These are phyloP conservation scores for Irpex rosettiformis DNA, from an alignment of 1,284 basidiomycete species.

Conservation along the genomic window DNA sequence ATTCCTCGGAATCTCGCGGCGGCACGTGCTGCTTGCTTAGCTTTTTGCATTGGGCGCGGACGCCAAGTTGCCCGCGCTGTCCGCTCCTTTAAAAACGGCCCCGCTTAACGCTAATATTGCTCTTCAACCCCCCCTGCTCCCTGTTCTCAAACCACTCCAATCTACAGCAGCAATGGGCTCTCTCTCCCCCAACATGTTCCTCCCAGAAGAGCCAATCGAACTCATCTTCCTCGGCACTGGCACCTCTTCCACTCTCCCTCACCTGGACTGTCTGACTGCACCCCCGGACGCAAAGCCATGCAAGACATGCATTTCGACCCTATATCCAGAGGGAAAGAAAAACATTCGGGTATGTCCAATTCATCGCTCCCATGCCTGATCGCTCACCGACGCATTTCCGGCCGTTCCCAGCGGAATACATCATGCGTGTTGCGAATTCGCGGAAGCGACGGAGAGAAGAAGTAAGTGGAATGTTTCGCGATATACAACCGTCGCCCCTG, in stretches of 20 bases:
- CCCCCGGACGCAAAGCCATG: slow-evolving; percentile 47
- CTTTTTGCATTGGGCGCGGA: slow-evolving; percentile 3
- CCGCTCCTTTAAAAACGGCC: slow-evolving; percentile 2
- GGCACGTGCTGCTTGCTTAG: background rate
- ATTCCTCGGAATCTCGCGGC: background rate
- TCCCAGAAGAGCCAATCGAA: slow-evolving; percentile 36
- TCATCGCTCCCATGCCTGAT: background rate
- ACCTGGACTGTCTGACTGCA: slow-evolving; percentile 63
- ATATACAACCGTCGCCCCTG: background rate
- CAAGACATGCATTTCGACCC: slow-evolving; percentile 64
- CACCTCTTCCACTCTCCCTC: slow-evolving; percentile 66
- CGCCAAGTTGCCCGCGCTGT: background rate
- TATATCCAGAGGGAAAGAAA: slow-evolving; percentile 62
- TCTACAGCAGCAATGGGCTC: slow-evolving; percentile 20
- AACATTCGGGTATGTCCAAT: slow-evolving; percentile 48
- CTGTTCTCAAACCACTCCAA: background rate
- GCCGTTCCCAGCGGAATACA: slow-evolving; percentile 54
- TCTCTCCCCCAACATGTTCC: slow-evolving; percentile 16
- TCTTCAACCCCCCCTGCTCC: background rate
- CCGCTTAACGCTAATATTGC: slow-evolving; percentile 4
- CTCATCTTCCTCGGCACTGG: slow-evolving; percentile 75
- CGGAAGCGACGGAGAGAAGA: slow-evolving; percentile 44
- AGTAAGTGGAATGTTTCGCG: slow-evolving; percentile 38
- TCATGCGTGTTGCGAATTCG: slow-evolving; percentile 58
- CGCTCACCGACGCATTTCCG: slow-evolving; percentile 3